Conservation (phyloP, 2,329 filamentous ascomycete species). For the Cercospora sp. region DNA sequence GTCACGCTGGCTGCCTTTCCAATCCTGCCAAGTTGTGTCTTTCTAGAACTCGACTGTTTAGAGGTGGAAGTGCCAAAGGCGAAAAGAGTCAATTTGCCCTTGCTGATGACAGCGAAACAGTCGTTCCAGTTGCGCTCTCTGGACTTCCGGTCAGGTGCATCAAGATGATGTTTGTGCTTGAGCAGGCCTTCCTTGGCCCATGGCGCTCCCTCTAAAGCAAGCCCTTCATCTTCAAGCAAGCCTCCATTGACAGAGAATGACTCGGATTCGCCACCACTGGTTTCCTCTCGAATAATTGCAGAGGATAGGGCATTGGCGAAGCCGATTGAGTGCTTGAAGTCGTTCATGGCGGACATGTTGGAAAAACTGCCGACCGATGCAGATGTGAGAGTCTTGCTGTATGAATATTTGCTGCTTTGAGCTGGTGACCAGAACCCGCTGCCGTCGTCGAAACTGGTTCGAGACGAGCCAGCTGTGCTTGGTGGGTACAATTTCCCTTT, state of each 20-base stretch:
- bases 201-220: slow-evolving; percentile 89
- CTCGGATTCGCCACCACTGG: slow-evolving; percentile 46
- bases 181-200: slow-evolving; percentile 98
- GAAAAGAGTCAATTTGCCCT: slow-evolving; percentile 90
- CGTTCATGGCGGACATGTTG: slow-evolving; percentile 63
- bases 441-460: slow-evolving; percentile 90
- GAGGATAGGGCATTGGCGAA: slow-evolving; percentile 96
- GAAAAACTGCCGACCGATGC: slow-evolving; percentile 91
- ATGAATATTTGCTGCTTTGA: slow-evolving; percentile 84
- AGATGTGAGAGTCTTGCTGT: slow-evolving; percentile 86
- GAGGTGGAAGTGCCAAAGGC: slow-evolving; percentile 73
- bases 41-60: slow-evolving; percentile 44
- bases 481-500: slow-evolving; percentile 72
- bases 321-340: slow-evolving; percentile 92
- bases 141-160: slow-evolving; percentile 84
- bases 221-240: slow-evolving; percentile 85
- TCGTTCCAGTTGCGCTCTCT: slow-evolving; percentile 95
- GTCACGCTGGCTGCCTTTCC: slow-evolving; percentile 43
- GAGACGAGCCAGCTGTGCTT: slow-evolving; percentile 83
- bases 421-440: slow-evolving; percentile 91
- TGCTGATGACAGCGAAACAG: slow-evolving; percentile 93
- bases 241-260: slow-evolving; percentile 35
- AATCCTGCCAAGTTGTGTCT: slow-evolving; percentile 41
- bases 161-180: slow-evolving; percentile 94
- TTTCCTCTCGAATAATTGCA: slow-evolving; percentile 90